Base-by-base conservation (phyloP, 228 moss, liverwort and hornwort species). In the Sphagnum magellanicum region DNA sequence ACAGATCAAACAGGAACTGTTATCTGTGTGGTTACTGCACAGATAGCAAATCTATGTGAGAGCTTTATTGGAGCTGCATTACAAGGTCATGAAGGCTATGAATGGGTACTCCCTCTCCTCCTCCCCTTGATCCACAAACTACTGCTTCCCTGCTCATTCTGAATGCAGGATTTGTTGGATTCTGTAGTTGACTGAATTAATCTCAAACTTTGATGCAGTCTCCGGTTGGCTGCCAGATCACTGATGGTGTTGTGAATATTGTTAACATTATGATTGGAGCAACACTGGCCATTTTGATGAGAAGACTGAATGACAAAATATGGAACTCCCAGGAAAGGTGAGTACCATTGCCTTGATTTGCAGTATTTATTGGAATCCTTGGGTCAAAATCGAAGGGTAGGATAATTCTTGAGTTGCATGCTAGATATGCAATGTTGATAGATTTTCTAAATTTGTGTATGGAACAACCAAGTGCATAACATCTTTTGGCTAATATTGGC, bases 41-140 rank as follows among this genome's bases (percentile, higher is more conserved):
- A 98, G 81, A 51, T 93, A 63, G 97, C 97, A 6, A 98, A 98
- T 65, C 78, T 98, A 14, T 89, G 90, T 74, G 97, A 98, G 63
- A 98, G 97, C 69, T 88, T 82, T 66, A 81, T 98, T 61, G 97
- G 93, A 71, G 97, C 97, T 81, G 87, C 81, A 47, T 79, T 93
- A 70, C 97, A 98, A 79, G 97, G 91, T 74, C 90, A 84, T 72
- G 71, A 79, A 59, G 91, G 97, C 60, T 98, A 77, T 71, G 78
- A 93, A 79, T 98, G 97, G 97, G 97, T 97, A 88, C 64, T 51
- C 16, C 10, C 5, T 48, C 53, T 16, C 10, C 55, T 53, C 47
- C n/a, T 61, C 76, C 5, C 32, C 59, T 61, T 72, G 47, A 13
- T 64, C 14, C 49, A 62, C 6, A 32, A 32, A 32, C 32, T 32